Percentiles rank a stretch among this genome's conserved stretches.
phyloP scores from a whole-genome alignment of 176 grass and related monocot species.

The Rhipidocladum racemiflorum region DNA sequence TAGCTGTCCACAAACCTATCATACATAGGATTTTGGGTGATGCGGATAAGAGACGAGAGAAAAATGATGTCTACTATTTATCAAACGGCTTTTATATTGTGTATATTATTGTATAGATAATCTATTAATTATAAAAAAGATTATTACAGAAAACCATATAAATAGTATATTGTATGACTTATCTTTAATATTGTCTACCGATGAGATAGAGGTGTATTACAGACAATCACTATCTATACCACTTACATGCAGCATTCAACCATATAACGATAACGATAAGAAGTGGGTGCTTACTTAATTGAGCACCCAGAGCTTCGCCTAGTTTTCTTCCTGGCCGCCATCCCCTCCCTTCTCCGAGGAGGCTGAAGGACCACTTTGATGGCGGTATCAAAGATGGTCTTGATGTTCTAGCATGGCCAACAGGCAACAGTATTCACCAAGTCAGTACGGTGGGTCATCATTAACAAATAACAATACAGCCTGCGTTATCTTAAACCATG shows the following conservation, averaged over 20 bases:
- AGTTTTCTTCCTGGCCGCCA: conserved; percentile 57
- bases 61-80: too few relatives aligned
- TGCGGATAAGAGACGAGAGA: too few relatives aligned
- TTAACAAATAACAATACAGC: not conserved
- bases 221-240: too few relatives aligned
- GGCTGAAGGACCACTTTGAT: conserved; percentile 98
- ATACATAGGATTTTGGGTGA: too few relatives aligned
- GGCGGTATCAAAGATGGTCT: conserved; percentile 82
- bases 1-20: too few relatives aligned
- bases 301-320: conserved; percentile 66
- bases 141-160: too few relatives aligned
- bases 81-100: too few relatives aligned
- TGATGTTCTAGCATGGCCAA: conserved; percentile 64
- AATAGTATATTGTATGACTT: too few relatives aligned
- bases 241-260: not conserved
- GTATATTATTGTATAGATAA: too few relatives aligned
- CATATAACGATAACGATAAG: not conserved
- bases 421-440: not conserved
- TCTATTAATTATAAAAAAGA: too few relatives aligned
- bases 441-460: not conserved
- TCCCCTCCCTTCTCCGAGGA: conserved; percentile 59
- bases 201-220: too few relatives aligned
- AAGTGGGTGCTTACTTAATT: conserved; percentile 49
- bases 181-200: too few relatives aligned
- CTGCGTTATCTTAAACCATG: not conserved